A percentile compares a stretch with the other conserved stretches of the same genome.
Conservation (phyloP, 352 stramenopile species). For the Pythium dissimile region DNA sequence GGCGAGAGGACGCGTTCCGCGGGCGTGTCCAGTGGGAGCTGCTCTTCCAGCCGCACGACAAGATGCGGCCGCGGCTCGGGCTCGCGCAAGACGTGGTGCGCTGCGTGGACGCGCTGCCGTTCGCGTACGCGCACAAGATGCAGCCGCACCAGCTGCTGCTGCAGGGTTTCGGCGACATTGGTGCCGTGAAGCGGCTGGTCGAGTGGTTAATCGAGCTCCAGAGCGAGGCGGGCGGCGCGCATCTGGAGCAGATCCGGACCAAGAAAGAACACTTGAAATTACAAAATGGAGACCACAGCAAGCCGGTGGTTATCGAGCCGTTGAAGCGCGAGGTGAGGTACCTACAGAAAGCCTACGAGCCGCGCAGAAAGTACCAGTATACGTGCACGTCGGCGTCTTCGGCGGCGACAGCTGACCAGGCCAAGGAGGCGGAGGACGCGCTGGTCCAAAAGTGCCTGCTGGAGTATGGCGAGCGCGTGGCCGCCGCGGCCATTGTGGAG, state of each 20-base stretch:
- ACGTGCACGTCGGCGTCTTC: no score
- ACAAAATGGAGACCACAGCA: not conserved
- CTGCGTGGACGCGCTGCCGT: slow-evolving; percentile 38
- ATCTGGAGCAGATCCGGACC: slow-evolving; percentile 36
- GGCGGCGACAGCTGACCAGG: slow-evolving; percentile 10
- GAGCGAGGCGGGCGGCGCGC: not conserved
- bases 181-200: slow-evolving; percentile 46
- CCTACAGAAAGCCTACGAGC: slow-evolving; percentile 35
- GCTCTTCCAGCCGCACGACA: slow-evolving; percentile 57
- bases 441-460: slow-evolving; percentile 77
- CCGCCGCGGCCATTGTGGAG: slow-evolving; percentile 5
- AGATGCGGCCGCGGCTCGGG: slow-evolving; percentile 66
- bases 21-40: slow-evolving; percentile 65
- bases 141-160: slow-evolving; percentile 74
- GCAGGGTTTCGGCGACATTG: slow-evolving; percentile 75
- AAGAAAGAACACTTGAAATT: slow-evolving; percentile 33
- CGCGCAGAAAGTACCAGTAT: slow-evolving; percentile 46
- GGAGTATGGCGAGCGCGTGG: slow-evolving; percentile 71
- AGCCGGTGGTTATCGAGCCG: no score
- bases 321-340: slow-evolving; percentile 46
- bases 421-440: slow-evolving; percentile 53
- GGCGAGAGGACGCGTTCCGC: slow-evolving; percentile 33
- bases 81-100: slow-evolving; percentile 56
- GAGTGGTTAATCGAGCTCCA: slow-evolving; percentile 41
- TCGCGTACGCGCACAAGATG: slow-evolving; percentile 29